Evolutionary conservation across 768 basidiomycete species (phyloP).

Genomic region (Xerocomellus intermedius): DNA sequence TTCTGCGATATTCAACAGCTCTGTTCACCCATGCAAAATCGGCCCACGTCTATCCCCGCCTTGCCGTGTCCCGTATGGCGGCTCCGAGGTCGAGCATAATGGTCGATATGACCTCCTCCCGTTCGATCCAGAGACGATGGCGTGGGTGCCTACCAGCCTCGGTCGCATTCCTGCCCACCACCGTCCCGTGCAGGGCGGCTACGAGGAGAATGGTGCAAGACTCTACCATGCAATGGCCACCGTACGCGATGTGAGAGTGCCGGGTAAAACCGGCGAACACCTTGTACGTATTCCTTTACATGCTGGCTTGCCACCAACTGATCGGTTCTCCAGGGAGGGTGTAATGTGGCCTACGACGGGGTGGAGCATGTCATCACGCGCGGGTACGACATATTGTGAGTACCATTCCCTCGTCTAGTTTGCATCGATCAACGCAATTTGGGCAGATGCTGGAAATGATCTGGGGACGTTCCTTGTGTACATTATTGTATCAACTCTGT

Average conservation of each 20-base stretch:
- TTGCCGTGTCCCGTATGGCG: slow-evolving; percentile 62
- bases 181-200: slow-evolving; percentile 67
- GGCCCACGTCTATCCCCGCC: slow-evolving; percentile 52
- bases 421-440: neutral
- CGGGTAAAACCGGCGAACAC: slow-evolving; percentile 73
- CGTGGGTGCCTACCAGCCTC: slow-evolving; percentile 62
- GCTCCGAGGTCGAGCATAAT: slow-evolving; percentile 54
- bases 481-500: neutral
- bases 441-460: slow-evolving; percentile 39
- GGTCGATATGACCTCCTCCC: slow-evolving; percentile 78
- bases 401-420: neutral
- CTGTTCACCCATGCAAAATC: slow-evolving; percentile 85
- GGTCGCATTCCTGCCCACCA: slow-evolving; percentile 60
- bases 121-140: slow-evolving; percentile 66
- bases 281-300: slow-evolving; percentile 42
- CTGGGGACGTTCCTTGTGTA: neutral
- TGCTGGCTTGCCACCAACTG: neutral
- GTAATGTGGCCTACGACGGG: slow-evolving; percentile 40
- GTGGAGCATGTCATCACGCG: slow-evolving; percentile 38
- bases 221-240: slow-evolving; percentile 65
- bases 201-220: slow-evolving; percentile 64
- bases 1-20: slow-evolving; percentile 61
- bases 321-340: slow-evolving; percentile 35
- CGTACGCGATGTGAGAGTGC: slow-evolving; percentile 55
- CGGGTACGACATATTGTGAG: slow-evolving; percentile 46